Conservation (phyloP, 352 stramenopile species). For the Albugo laibachii region DNA sequence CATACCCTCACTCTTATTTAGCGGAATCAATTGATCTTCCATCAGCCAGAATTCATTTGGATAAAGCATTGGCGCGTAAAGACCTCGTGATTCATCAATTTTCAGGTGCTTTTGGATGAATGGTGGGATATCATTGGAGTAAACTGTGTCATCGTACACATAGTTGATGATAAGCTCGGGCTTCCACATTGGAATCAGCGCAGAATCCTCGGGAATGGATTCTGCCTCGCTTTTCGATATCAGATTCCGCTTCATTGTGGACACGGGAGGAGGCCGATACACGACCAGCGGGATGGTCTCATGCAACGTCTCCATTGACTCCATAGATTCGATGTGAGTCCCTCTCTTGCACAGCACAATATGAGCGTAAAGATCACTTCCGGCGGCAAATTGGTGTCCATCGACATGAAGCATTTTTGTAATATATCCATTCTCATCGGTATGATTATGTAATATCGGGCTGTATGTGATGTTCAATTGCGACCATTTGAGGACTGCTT, state of each 20-base stretch:
- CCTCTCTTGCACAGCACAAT: conserved; percentile 64
- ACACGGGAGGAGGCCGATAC: conserved; percentile 53
- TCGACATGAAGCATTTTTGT: no score
- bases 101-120: conserved; percentile 44
- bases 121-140: conserved; percentile 29
- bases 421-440: conserved; percentile 13
- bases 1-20: conserved; percentile 78
- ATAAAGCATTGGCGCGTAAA: conserved; percentile 83
- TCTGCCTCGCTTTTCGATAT: conserved; percentile 10
- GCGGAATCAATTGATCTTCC: conserved; percentile 58
- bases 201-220: no score
- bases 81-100: conserved; percentile 24
- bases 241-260: conserved; percentile 64
- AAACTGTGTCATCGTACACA: conserved; percentile 50
- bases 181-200: conserved; percentile 54
- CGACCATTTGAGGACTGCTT: no score
- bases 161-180: conserved; percentile 42
- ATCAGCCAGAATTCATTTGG: conserved; percentile 91
- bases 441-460: conserved; percentile 25
- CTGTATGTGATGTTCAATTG: conserved; percentile 19
- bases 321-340: conserved; percentile 13
- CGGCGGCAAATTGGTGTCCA: neutral
- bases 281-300: conserved; percentile 36
- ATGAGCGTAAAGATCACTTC: conserved; percentile 66
- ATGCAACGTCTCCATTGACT: no score